phyloP scores from a whole-genome alignment of 257 asterid species.

The Nicotiana paniculata region DNA sequence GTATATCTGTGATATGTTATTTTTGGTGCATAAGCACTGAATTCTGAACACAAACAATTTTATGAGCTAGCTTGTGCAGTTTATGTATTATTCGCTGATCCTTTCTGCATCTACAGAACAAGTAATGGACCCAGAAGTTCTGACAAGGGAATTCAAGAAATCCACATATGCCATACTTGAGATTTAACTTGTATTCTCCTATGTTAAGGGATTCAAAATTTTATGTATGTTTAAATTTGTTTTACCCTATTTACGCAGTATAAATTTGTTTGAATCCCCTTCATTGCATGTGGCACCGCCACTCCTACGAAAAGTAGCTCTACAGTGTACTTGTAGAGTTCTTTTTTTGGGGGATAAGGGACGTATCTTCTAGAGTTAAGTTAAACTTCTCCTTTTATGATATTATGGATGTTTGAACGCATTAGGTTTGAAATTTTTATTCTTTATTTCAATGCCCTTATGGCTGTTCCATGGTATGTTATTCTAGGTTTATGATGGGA shows the following conservation, averaged over 20 bases:
- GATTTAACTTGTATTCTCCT: too few species aligned
- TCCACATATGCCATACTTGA: too few species aligned
- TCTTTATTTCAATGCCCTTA: background rate
- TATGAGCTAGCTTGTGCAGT: background rate
- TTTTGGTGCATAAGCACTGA: background rate
- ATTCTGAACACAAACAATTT: background rate
- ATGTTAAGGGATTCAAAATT: too few species aligned
- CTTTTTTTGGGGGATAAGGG: too few species aligned
- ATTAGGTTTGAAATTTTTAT: background rate
- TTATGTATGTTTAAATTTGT: too few species aligned
- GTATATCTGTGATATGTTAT: background rate
- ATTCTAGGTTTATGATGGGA: slow-evolving; percentile 26
- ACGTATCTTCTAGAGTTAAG: background rate
- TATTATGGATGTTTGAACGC: background rate
- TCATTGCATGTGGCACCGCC: too few species aligned
- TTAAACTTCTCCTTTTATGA: background rate
- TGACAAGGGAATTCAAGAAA: too few species aligned
- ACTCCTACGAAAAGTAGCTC: background rate
- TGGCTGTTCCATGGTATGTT: slow-evolving; percentile 14
- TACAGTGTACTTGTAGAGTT: background rate
- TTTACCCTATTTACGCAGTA: too few species aligned
- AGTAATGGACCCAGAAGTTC: too few species aligned
- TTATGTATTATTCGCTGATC: background rate
- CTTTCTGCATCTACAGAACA: background rate
- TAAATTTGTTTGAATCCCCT: too few species aligned